These are phyloP conservation scores for Acorus gramineus DNA, from an alignment of 106 monocot species.

Conservation along the genomic window DNA sequence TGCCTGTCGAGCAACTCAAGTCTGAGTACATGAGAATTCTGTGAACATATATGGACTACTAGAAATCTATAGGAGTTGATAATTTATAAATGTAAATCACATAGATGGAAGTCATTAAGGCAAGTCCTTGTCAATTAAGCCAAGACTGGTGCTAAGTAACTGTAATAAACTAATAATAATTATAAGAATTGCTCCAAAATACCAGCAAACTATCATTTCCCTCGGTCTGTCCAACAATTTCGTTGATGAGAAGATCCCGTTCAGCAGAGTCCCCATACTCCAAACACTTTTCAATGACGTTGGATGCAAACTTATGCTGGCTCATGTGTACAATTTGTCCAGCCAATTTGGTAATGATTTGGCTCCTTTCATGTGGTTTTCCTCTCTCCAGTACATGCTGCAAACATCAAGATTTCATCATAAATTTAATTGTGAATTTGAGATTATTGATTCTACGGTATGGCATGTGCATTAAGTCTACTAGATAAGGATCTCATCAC, in stretches of 20 bases:
- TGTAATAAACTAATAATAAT: background rate
- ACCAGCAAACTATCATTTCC: slow-evolving; percentile 91
- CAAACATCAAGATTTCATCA: slow-evolving; percentile 6
- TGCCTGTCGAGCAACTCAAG: too few relatives aligned
- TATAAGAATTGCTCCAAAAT: slow-evolving; percentile 6
- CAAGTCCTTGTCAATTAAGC: too few relatives aligned
- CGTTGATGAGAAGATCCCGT: slow-evolving; percentile 47
- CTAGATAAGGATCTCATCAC: too few relatives aligned
- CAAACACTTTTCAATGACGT: slow-evolving; percentile 91
- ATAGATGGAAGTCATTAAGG: too few relatives aligned
- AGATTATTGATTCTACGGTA: too few relatives aligned
- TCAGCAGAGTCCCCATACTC: slow-evolving; percentile 55
- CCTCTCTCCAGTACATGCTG: slow-evolving; percentile 76
- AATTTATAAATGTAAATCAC: too few relatives aligned
- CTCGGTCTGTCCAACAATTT: slow-evolving; percentile 84
- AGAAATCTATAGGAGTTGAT: too few relatives aligned
- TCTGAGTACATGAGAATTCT: too few relatives aligned
- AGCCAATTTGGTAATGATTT: slow-evolving; percentile 77
- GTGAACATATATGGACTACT: too few relatives aligned
- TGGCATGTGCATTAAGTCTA: too few relatives aligned
- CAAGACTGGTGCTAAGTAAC: too few relatives aligned
- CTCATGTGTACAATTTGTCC: slow-evolving; percentile 90
- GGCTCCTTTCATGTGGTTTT: slow-evolving; percentile 48
- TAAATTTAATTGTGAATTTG: background rate
- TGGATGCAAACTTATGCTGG: slow-evolving; percentile 92